phyloP scores from a whole-genome alignment of 179 eudicot species.

The Spergularia azorica region DNA sequence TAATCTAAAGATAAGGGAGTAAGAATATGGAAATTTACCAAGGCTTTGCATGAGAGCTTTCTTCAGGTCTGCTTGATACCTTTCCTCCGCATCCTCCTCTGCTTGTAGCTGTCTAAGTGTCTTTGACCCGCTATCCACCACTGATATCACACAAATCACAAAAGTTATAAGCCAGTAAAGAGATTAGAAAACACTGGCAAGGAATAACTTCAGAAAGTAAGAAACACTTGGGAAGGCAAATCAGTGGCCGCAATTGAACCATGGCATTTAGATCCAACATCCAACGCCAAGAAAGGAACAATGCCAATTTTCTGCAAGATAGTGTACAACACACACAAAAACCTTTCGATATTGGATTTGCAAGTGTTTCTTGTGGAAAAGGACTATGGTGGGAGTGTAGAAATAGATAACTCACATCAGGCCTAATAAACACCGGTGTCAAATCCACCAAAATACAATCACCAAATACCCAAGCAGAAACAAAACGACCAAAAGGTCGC shows the following conservation, averaged over 20 bases:
- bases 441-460: conserved; percentile 9
- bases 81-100: conserved; percentile 91
- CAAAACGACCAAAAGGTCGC: neutral
- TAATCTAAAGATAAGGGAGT: conserved; percentile 11
- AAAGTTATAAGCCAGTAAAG: conserved; percentile 9
- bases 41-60: conserved; percentile 91
- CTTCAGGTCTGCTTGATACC: conserved; percentile 88
- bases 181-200: neutral
- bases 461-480: neutral
- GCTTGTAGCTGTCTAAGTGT: conserved; percentile 66
- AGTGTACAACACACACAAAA: neutral
- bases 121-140: conserved; percentile 55
- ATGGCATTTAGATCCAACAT: neutral
- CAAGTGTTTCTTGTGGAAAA: neutral
- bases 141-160: conserved; percentile 35
- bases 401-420: neutral
- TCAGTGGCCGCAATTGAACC: neutral
- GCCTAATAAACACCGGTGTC: conserved; percentile 7
- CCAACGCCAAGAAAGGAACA: neutral
- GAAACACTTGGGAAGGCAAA: neutral
- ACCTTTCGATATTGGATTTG: neutral
- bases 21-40: conserved; percentile 42
- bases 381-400: neutral
- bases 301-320: conserved; percentile 4
- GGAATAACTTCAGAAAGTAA: conserved; percentile 1